Evolutionary conservation across 148 eudicot genomes (phyloP).

Genomic region (Dysphania ambrosioides): DNA sequence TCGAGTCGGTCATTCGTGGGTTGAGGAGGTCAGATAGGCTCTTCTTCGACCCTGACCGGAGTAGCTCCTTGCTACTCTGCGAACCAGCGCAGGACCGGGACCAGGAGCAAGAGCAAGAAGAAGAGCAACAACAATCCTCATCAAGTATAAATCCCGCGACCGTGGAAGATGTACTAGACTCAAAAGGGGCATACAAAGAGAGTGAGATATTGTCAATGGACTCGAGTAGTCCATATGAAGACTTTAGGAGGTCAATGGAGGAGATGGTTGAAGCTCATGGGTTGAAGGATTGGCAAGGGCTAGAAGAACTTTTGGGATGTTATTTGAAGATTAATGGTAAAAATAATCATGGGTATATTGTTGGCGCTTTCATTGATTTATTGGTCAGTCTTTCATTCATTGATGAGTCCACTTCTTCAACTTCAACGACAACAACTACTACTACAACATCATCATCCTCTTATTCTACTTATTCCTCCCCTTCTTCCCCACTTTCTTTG

Average conservation of each 20-base stretch:
- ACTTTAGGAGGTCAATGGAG: conserved; percentile 73
- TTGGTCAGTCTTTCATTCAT: conserved; percentile 38
- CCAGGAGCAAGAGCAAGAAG: too few species aligned
- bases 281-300: conserved; percentile 52
- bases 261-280: conserved; percentile 86
- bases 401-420: too few species aligned
- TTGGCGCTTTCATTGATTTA: conserved; percentile 79
- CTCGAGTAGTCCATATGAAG: conserved; percentile 55
- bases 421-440: conserved; percentile 18
- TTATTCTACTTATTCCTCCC: conserved; percentile 28
- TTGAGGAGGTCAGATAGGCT: conserved; percentile 62
- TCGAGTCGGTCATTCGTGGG: conserved; percentile 51
- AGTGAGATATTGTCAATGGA: conserved; percentile 60
- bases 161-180: background rate
- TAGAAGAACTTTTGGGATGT: conserved; percentile 65
- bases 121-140: background rate
- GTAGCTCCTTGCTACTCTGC: conserved; percentile 43
- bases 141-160: background rate
- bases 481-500: conserved; percentile 39
- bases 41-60: conserved; percentile 61
- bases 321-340: conserved; percentile 59
- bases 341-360: conserved; percentile 62
- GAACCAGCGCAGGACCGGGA: too few species aligned
- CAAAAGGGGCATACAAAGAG: conserved; percentile 22
- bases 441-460: conserved; percentile 30